phyloP scores from a whole-genome alignment of 495 filamentous ascomycete genomes.

The Chlorociboria aeruginascens region DNA sequence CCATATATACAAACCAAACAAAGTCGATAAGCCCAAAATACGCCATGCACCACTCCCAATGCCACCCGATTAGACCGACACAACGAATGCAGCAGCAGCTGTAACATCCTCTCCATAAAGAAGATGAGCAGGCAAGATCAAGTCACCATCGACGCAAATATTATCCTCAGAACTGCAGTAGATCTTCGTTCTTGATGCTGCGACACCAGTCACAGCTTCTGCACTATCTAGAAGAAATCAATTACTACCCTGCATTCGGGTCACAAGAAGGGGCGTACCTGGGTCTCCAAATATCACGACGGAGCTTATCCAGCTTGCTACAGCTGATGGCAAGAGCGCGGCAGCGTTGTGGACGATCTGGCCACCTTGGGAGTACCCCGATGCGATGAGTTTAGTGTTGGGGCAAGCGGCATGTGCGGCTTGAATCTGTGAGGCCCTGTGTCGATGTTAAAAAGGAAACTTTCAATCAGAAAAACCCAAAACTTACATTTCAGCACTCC shows the following conservation, averaged over 20 bases:
- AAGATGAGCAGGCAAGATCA: constrained; percentile 39
- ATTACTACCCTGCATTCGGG: background rate
- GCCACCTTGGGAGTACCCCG: constrained; percentile 47
- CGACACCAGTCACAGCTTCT: constrained; percentile 31
- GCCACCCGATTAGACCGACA: background rate
- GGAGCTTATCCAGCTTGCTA: constrained; percentile 22
- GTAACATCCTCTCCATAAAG: constrained; percentile 35
- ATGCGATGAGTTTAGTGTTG: constrained; percentile 45
- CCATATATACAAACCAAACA: no score
- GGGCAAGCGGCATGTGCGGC: constrained; percentile 40
- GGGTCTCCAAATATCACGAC: constrained; percentile 52
- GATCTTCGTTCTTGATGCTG: constrained; percentile 33
- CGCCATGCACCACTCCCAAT: no score
- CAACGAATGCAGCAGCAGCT: constrained; percentile 35
- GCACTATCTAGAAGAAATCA: constrained; percentile 17
- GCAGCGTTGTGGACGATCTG: constrained; percentile 41
- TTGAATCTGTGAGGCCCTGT: constrained; percentile 37
- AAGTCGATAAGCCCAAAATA: no score
- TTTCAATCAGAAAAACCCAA: background rate
- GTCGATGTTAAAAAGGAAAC: background rate
- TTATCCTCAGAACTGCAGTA: constrained; percentile 41
- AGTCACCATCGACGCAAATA: constrained; percentile 39
- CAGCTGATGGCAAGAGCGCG: constrained; percentile 21
- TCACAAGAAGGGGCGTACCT: constrained; percentile 15
- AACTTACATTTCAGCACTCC: constrained; percentile 24